Evolutionary conservation across 331 rosid genomes (phyloP).

Genomic region (Phaseolus coccineus): DNA sequence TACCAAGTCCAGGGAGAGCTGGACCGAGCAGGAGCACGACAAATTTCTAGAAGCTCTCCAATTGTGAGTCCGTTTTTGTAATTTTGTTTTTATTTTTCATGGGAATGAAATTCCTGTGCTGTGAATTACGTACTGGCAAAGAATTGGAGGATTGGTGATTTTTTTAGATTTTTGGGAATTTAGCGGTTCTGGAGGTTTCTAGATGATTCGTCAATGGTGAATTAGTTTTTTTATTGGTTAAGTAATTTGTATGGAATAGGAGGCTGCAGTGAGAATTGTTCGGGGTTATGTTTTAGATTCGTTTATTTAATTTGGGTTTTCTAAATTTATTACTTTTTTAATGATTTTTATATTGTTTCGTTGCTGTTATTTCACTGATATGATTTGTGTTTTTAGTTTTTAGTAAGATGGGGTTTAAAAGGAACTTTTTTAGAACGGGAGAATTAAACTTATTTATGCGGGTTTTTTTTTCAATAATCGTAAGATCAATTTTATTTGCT

Average conservation of each 20-base stretch:
- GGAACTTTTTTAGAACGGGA: not conserved
- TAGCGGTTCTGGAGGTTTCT: not conserved
- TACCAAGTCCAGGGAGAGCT: slow-evolving; percentile 93
- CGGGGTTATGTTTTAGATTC: not conserved
- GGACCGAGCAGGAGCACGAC: slow-evolving; percentile 95
- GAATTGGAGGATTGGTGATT: not conserved
- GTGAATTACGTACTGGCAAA: not conserved
- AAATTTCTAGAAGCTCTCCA: slow-evolving; percentile 98
- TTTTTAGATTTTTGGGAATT: not conserved
- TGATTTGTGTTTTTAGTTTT: slow-evolving; percentile 14
- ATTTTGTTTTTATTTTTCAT: not conserved
- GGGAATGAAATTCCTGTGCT: not conserved
- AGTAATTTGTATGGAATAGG: slow-evolving; percentile 9
- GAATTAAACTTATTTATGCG: not conserved
- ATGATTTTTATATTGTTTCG: not conserved
- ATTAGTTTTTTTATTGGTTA: not conserved
- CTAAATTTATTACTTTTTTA: not conserved
- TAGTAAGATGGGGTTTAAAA: not conserved
- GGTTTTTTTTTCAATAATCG: not conserved
- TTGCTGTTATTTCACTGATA: slow-evolving; percentile 1
- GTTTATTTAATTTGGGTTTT: slow-evolving; percentile 4
- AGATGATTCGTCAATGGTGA: slow-evolving; percentile 17
- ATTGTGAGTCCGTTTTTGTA: slow-evolving; percentile 57
- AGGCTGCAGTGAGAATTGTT: not conserved
- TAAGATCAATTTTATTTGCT: not conserved